Evolutionary conservation across 331 rosid genomes (phyloP).

Genomic region (Acacia concinna): DNA sequence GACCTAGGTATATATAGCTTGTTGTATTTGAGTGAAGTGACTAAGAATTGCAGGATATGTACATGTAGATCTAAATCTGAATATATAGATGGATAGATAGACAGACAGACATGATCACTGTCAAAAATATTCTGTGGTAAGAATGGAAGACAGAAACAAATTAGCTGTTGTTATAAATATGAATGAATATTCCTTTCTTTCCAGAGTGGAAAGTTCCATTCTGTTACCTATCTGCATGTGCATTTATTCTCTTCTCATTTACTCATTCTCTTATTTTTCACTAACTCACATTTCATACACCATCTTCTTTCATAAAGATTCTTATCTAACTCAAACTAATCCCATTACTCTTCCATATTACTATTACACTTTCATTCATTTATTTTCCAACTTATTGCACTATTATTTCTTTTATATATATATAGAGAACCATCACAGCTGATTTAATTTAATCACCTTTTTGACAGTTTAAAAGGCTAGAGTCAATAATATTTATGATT

Average conservation of each 20-base stretch:
- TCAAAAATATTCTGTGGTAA: slow-evolving; percentile 44
- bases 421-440: neutral
- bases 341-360: neutral
- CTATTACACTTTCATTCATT: neutral
- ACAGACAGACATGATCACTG: neutral
- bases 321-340: neutral
- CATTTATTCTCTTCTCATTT: slow-evolving; percentile 23
- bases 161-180: slow-evolving; percentile 12
- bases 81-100: neutral
- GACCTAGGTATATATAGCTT: neutral
- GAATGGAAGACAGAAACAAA: slow-evolving; percentile 36
- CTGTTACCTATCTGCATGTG: slow-evolving; percentile 26
- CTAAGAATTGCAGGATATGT: neutral
- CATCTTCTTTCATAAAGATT: neutral
- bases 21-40: slow-evolving; percentile 28
- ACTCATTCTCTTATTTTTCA: neutral
- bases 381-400: neutral
- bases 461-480: neutral
- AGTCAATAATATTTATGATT: neutral
- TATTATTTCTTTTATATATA: neutral
- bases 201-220: slow-evolving; percentile 51
- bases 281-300: neutral
- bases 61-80: neutral
- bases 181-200: slow-evolving; percentile 31
- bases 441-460: neutral